Conservation (phyloP, 306 rosid genomes). For the Medicago arabica region DNA sequence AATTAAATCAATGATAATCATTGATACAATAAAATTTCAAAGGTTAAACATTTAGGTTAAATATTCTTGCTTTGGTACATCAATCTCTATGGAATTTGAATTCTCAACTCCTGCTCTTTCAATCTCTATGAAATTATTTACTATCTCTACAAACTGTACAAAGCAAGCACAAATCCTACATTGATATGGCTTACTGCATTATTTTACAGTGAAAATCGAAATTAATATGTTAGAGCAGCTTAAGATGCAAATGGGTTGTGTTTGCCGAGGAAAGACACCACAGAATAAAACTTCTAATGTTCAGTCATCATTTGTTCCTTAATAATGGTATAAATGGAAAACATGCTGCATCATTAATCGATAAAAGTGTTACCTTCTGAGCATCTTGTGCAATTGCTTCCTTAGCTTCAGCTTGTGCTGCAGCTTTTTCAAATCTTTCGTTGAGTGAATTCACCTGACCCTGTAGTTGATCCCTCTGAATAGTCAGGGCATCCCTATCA, state of each 20-base stretch:
- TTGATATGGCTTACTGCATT: conserved; percentile 12
- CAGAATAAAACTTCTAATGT: neutral
- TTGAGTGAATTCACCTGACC: conserved; percentile 57
- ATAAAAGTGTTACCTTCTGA: conserved; percentile 63
- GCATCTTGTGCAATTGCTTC: conserved; percentile 74
- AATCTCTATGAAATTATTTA: neutral
- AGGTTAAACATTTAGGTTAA: neutral
- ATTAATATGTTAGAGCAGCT: conserved; percentile 1
- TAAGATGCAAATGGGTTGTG: conserved; percentile 1
- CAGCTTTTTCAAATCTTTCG: conserved; percentile 66
- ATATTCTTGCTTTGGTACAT: conserved; percentile 30
- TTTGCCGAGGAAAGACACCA: neutral
- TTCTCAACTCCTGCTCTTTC: conserved; percentile 13
- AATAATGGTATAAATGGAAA: conserved; percentile 6
- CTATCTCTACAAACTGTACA: conserved; percentile 4
- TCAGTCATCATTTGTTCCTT: neutral
- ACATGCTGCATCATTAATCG: neutral
- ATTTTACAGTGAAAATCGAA: conserved; percentile 7
- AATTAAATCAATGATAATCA: conserved; percentile 27
- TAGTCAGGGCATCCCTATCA: conserved; percentile 56
- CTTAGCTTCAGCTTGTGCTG: conserved; percentile 68
- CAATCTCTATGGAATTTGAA: neutral
- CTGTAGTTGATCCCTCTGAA: conserved; percentile 75
- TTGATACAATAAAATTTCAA: neutral
- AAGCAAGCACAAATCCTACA: neutral